Base-by-base conservation (phyloP, 345 rosid species). In the Citrus maxima region DNA sequence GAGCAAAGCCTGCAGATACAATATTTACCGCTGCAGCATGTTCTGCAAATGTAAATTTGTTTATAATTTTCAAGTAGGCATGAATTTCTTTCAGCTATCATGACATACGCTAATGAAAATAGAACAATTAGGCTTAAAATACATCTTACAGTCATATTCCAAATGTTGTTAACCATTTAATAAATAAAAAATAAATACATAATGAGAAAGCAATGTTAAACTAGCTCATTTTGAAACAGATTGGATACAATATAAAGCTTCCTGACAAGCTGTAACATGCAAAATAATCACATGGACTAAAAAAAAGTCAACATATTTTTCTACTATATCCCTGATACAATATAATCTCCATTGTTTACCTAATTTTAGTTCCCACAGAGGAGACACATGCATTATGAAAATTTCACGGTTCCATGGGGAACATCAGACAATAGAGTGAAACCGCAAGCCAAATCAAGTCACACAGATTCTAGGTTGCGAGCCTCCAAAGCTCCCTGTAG, bases 401-500 rank as follows among this genome's bases (percentile, higher is more conserved):
- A 63, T 67, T 68, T 76, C 75, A 10, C 61, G 22, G 71, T 38
- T 62, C 68, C 68, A 70, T 37, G 72, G 51, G 73, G 30, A 64
- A 38, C 70, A 32, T 60, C 65, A 42, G 40, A 58, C 51, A n/a
- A 37, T 56, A 58, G 25, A 34, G 14, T 62, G 49, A 68, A 67
- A 58, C 73, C 37, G n/a, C 28, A 40, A 51, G 76, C 28, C 34
- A 65, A 22, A 54, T 64, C 40, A 74, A 66, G 81, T 83, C 85
- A 89, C 67, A 84, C 86, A 38, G 86, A 80, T 75, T 83, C 84
- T 79, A 73, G 22, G 63, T 55, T 80, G 80, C 42, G 71, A 42
- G 80, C 76, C 77, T 79, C 82, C 74, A 83, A 79, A 35, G 82
- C 82, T 67, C 85, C 86, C 82, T 76, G 80, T 8, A 91, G 86